Base-by-base conservation (phyloP, 179 eudicot genomes). In the Pouteria campechiana region DNA sequence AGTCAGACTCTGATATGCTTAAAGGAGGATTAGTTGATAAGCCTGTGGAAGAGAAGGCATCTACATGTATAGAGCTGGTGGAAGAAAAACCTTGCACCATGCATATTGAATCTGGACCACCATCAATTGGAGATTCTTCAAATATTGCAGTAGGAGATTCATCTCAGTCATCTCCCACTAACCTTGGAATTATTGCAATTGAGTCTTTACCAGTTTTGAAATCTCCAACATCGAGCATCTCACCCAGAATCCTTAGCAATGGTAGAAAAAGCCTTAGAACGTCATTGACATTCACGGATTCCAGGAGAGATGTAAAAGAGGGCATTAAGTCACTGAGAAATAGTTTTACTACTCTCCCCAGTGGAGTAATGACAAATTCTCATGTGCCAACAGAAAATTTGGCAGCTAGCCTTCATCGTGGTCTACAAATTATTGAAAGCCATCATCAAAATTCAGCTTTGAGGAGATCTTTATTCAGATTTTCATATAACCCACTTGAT, bases 361-460 rank as follows among this genome's bases (percentile, higher is more conserved):
- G 31, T 47, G 44, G 46, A 31, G 54, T 61, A 44, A 58, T 57
- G 41, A 70, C 54, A 65, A 60, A 35, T 41, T 30, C 44, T 40
- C 54, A 61, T 42, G 59, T 61, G 49, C 68, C 81, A 24, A 74
- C 79, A 36, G 86, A 78, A 32, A 48, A 57, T 57, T 58, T 90
- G 61, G 82, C 94, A 35, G 87, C 92, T 41, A 79, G 92, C 64
- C 80, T 90, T 50, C 74, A 82, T 37, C 90, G 64, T 57, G 98
- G 98, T 32, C 92, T 90, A 48, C 94, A 86, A 60, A 64, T 90
- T 46, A 44, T 82, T 21, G 67, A 69, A 27, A 64, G 61, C 57
- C 80, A 82, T 61, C 65, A 66, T 35, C 68, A 64, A 44, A 86
- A 74, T 67, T 54, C 84, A 42, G 73, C 78, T 58, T 50, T 81